Conservation (phyloP, 2,329 filamentous ascomycete genomes). For the Ascochyta clinopodiicola region DNA sequence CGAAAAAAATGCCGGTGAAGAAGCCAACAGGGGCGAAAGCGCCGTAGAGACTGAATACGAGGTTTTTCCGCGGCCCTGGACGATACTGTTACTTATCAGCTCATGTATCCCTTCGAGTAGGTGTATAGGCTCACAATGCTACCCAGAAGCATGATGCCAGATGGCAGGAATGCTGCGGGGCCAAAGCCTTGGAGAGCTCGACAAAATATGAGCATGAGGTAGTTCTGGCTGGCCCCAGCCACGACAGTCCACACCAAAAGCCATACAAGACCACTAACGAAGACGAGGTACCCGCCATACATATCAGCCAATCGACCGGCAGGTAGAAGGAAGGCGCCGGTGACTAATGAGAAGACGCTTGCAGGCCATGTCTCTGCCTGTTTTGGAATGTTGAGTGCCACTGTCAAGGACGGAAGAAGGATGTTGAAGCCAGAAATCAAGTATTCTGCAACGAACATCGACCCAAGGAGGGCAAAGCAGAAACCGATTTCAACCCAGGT, state of each 20-base stretch:
- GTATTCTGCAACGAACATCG: slow-evolving; percentile 73
- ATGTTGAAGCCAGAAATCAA: slow-evolving; percentile 77
- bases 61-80: slow-evolving; percentile 72
- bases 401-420: slow-evolving; percentile 69
- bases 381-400: slow-evolving; percentile 69
- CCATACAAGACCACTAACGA: slow-evolving; percentile 68
- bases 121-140: slow-evolving; percentile 47
- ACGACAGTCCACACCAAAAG: slow-evolving; percentile 72
- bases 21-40: slow-evolving; percentile 59
- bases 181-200: slow-evolving; percentile 78
- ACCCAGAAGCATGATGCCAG: slow-evolving; percentile 70
- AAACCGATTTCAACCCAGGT: slow-evolving; percentile 66
- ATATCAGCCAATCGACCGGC: slow-evolving; percentile 67
- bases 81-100: slow-evolving; percentile 57
- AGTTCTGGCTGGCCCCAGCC: slow-evolving; percentile 71
- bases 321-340: slow-evolving; percentile 46
- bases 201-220: slow-evolving; percentile 74
- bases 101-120: background rate
- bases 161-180: slow-evolving; percentile 73
- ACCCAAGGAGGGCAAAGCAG: slow-evolving; percentile 66
- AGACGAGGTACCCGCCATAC: slow-evolving; percentile 68
- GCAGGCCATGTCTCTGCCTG: slow-evolving; percentile 61
- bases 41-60: slow-evolving; percentile 68
- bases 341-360: slow-evolving; percentile 47
- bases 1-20: slow-evolving; percentile 47